A percentile compares a stretch with the other conserved stretches of the same genome.
phyloP scores from a whole-genome alignment of 495 filamentous ascomycete species.

The Talaromyces proteolyticus region DNA sequence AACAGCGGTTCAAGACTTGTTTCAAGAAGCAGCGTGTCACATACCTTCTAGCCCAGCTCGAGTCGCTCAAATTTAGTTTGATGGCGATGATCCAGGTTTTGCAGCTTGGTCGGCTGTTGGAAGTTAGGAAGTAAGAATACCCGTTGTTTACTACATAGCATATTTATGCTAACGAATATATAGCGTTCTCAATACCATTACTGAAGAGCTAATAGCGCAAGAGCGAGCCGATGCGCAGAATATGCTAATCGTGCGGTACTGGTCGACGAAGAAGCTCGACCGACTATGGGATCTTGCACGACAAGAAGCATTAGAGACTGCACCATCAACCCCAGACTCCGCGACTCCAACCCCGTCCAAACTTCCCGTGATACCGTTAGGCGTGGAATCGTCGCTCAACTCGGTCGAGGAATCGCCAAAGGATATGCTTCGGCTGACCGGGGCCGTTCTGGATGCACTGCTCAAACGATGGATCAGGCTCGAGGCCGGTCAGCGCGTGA shows the following conservation, averaged over 20 bases:
- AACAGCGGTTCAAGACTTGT: constrained; percentile 36
- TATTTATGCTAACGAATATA: neutral
- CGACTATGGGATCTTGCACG: constrained; percentile 32
- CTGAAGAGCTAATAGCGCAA: constrained; percentile 29
- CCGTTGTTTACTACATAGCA: neutral
- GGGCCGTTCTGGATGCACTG: constrained; percentile 28
- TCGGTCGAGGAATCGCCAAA: constrained; percentile 31
- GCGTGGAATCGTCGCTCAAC: constrained; percentile 27
- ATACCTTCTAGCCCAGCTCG: constrained; percentile 38
- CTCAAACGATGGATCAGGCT: constrained; percentile 26
- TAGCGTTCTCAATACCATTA: constrained; percentile 4
- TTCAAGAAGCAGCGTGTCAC: constrained; percentile 39
- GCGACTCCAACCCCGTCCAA: constrained; percentile 17
- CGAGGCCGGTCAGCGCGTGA: constrained; percentile 4
- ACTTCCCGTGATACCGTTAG: constrained; percentile 21
- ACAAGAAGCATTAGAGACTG: constrained; percentile 22
- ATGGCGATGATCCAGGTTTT: constrained; percentile 35
- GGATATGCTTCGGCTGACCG: constrained; percentile 31
- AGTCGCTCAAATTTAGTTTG: constrained; percentile 38
- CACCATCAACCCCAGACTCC: constrained; percentile 3
- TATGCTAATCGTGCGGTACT: constrained; percentile 42
- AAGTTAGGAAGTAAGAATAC: constrained; percentile 6
- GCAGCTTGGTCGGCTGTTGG: constrained; percentile 27
- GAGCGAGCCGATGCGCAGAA: constrained; percentile 40
- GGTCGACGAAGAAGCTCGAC: constrained; percentile 33